Base-by-base conservation (phyloP, 2,329 filamentous ascomycete genomes). In the Penicillium fuscoglaucum region DNA sequence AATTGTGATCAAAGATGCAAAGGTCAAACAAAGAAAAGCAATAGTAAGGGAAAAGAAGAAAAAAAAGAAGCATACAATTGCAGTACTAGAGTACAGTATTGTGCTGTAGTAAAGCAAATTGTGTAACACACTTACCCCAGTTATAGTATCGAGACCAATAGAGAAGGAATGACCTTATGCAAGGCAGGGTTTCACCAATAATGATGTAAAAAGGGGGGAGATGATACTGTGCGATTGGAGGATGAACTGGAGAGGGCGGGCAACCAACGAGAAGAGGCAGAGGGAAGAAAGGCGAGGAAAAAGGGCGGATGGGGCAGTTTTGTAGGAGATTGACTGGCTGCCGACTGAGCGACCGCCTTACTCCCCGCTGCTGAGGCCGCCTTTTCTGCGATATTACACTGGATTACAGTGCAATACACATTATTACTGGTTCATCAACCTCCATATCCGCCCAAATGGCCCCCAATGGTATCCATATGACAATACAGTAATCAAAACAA, bases 211-310 rank as follows among this genome's bases (percentile, higher is more conserved):
- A 53, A 39, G 29, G 55, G 55, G 55, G 55, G 43, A 45, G 33
- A 39, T 39, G 37, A 46, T 57, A 52, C 60, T 66, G 65, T 63
- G 63, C 65, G 61, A 66, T 67, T 68, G 66, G 66, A 66, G 69
- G 66, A 68, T 67, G 66, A 64, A 59, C 60, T 67, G 69, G 68
- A 66, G 63, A 68, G 62, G 64, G 57, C 60, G 66, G 69, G 73
- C 69, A 69, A 74, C 73, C 74, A 76, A 76, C 74, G 73, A 76
- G 73, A 74, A 67, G 66, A 64, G 71, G 71, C 72, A 74, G 70
- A 74, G 66, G 70, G 66, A 57, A 70, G 65, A 67, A 73, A 71
- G 67, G 62, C 66, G 65, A 66, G 67, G 69, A 65, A 70, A 68
- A 69, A 69, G 68, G 64, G 72, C 70, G 72, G 71, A 75, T 75